phyloP scores from a whole-genome alignment of 2,329 filamentous ascomycete genomes.

The Thielaviopsis euricoi region DNA sequence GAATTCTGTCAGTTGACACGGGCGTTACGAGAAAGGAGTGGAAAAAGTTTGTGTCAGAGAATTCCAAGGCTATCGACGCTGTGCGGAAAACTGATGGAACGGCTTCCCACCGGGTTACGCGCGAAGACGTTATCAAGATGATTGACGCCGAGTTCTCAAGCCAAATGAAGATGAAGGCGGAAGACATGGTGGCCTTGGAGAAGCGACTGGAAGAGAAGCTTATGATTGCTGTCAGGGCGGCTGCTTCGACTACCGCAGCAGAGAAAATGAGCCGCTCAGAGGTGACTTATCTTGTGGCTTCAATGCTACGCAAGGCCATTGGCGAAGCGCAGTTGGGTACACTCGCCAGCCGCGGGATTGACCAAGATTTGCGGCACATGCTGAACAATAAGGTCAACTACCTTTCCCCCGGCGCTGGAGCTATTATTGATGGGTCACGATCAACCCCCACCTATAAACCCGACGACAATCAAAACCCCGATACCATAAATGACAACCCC shows the following conservation, averaged over 20 bases:
- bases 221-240: constrained; percentile 12
- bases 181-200: constrained; percentile 23
- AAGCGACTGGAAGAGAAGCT: constrained; percentile 19
- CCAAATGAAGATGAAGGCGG: constrained; percentile 24
- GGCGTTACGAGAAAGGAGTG: constrained; percentile 20
- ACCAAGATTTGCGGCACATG: constrained; percentile 25
- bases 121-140: constrained; percentile 31
- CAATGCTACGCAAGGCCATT: constrained; percentile 27
- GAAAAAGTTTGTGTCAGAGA: constrained; percentile 17
- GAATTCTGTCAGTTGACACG: constrained; percentile 1
- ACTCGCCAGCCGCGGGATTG: constrained; percentile 29
- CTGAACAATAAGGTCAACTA: constrained; percentile 52
- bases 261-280: constrained; percentile 24
- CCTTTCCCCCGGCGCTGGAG: constrained; percentile 50
- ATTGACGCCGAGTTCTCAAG: constrained; percentile 24
- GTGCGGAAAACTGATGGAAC: constrained; percentile 17
- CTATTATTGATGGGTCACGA: constrained; percentile 39
- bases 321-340: constrained; percentile 29
- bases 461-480: constrained; percentile 7
- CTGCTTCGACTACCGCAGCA: constrained; percentile 1
- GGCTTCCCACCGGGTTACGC: constrained; percentile 25
- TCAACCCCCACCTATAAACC: constrained; percentile 43
- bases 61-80: constrained; percentile 20
- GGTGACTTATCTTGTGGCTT: constrained; percentile 24
- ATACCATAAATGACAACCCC: constrained; percentile 14